These are phyloP conservation scores for Calycina herbarum DNA, from an alignment of 2,329 filamentous ascomycete species.

Conservation along the genomic window DNA sequence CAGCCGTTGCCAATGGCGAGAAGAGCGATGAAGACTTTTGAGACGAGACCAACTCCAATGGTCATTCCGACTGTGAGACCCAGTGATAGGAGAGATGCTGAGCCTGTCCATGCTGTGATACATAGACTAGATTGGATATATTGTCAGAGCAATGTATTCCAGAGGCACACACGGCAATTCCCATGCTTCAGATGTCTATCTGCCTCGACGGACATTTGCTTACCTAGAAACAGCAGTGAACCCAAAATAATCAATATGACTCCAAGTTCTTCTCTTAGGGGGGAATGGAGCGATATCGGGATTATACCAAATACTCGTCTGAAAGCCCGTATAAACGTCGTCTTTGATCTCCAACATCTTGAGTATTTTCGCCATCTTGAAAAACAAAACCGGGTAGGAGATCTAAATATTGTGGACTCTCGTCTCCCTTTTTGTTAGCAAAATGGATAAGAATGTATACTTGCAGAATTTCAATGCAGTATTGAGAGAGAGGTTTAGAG, in stretches of 20 bases:
- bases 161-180: no score
- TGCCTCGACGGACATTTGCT: background rate
- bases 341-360: background rate
- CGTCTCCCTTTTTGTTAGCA: no score
- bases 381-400: no score
- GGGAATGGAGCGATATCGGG: slow-evolving; percentile 25
- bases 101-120: slow-evolving; percentile 14
- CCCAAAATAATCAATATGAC: slow-evolving; percentile 43
- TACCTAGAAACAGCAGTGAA: slow-evolving; percentile 13
- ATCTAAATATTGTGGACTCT: no score
- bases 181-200: background rate
- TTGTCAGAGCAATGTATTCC: slow-evolving; percentile 24
- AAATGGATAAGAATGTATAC: no score
- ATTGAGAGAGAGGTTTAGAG: no score
- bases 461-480: no score
- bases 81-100: slow-evolving; percentile 37
- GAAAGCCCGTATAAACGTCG: background rate
- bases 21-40: slow-evolving; percentile 40
- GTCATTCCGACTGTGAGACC: slow-evolving; percentile 45
- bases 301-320: background rate
- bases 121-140: slow-evolving; percentile 36
- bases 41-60: slow-evolving; percentile 42
- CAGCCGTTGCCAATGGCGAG: slow-evolving; percentile 41
- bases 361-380: background rate
- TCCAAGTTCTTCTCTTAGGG: slow-evolving; percentile 40